Conservation (phyloP, 306 rosid species). For the Corylus heterophylla region DNA sequence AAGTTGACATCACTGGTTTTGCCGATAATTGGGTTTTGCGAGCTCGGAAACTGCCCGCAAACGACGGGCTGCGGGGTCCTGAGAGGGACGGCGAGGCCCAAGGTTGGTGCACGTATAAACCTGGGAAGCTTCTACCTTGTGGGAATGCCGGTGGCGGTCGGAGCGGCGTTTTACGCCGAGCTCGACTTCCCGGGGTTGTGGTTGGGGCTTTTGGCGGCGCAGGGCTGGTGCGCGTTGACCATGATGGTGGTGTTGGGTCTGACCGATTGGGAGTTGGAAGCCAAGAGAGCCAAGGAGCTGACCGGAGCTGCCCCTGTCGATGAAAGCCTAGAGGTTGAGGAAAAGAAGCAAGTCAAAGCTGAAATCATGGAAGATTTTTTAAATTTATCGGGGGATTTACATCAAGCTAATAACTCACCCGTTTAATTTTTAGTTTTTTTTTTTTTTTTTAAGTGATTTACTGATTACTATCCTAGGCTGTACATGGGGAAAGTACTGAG, state of each 20-base stretch:
- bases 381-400: slow-evolving; percentile 15
- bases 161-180: slow-evolving; percentile 53
- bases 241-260: slow-evolving; percentile 69
- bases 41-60: slow-evolving; percentile 92
- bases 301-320: slow-evolving; percentile 39
- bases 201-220: slow-evolving; percentile 91
- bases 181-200: slow-evolving; percentile 85
- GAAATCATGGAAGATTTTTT: slow-evolving; percentile 46
- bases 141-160: slow-evolving; percentile 87
- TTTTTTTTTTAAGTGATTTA: slow-evolving; percentile 11
- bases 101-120: slow-evolving; percentile 79
- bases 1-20: slow-evolving; percentile 66
- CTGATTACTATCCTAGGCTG: slow-evolving; percentile 37
- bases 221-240: slow-evolving; percentile 72
- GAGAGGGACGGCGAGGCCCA: slow-evolving; percentile 91
- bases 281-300: slow-evolving; percentile 56
- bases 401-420: slow-evolving; percentile 34
- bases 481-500: slow-evolving; percentile 37
- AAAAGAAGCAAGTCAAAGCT: slow-evolving; percentile 29
- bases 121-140: slow-evolving; percentile 81
- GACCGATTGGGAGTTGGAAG: slow-evolving; percentile 83
- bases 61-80: slow-evolving; percentile 94
- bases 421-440: slow-evolving; percentile 17
- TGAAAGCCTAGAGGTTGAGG: slow-evolving; percentile 39
- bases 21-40: slow-evolving; percentile 87